Evolutionary conservation across 2,329 filamentous ascomycete species (phyloP), one percentile per base, ranked within the genome.

Genomic region (Beauveria varroae): DNA sequence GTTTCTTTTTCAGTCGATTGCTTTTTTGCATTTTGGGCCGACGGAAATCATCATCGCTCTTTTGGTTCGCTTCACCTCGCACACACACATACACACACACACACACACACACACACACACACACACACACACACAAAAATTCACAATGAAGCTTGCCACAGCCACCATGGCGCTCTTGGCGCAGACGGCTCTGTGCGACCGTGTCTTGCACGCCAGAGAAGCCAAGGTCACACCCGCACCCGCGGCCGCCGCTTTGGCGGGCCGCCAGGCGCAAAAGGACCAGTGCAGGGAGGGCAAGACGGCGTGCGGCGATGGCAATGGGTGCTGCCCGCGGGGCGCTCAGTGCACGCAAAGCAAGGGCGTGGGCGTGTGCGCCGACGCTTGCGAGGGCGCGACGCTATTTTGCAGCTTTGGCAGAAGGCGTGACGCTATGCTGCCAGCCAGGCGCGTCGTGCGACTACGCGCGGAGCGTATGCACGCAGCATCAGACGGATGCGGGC

Each of bases 301-400:
- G 59, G 59, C 59, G 9, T 61, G 59, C 44, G 50, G 51, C 50
- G 59, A 61, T 24, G 51, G 59, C 43, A 61, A 61, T 24, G 59
- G 59, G 16, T 61, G 59, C 59, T 61, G 52, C 24, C 51, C 51
- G 12, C 41, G 28, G 12, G 59, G 51, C 18, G 22, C 52, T 18
- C 26, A 50, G 34, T 61, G 59, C 43, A 56, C 59, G 30, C 20
- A 46, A 6, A 56, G 51, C 44, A 40, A 55, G 34, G 59, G 59
- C 22, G 59, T 61, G 50, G 59, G 43, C 30, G 14, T 61, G 22
- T 61, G 59, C 51, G 51, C 59, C 9, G 50, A 50, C 12, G 51
- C 51, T 8, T 61, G 59, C 51, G 40, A 49, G 30, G 26, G 22
- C 5, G 59, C 43, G n/a, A 55, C 59, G 20, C 30, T 61, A 5